A percentile compares a stretch with the other conserved stretches of the same genome.
phyloP scores from a whole-genome alignment of 805 yeast species.

The Myxozyma monticola region DNA sequence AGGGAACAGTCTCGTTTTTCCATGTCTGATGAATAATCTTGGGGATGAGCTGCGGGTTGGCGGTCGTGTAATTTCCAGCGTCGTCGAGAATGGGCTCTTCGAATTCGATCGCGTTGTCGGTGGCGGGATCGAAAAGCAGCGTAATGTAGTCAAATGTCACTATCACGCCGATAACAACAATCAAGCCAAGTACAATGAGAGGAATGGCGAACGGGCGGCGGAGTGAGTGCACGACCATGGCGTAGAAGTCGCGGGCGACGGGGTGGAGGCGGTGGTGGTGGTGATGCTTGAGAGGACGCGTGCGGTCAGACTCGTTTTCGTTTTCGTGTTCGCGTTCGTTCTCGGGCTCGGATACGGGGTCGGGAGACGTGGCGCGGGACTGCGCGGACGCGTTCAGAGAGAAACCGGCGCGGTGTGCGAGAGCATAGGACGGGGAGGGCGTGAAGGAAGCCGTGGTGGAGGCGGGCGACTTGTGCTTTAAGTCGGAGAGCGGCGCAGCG shows the following conservation, averaged over 20 bases:
- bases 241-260: not conserved
- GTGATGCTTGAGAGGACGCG: too few species aligned
- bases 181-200: slow-evolving; percentile 19
- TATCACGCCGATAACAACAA: slow-evolving; percentile 23
- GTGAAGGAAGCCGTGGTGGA: too few species aligned
- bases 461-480: too few species aligned
- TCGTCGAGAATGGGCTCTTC: slow-evolving; percentile 18
- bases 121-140: slow-evolving; percentile 30
- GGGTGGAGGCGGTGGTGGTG: not conserved
- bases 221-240: slow-evolving; percentile 3
- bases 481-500: too few species aligned
- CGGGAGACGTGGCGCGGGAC: too few species aligned
- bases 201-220: slow-evolving; percentile 25
- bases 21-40: slow-evolving; percentile 93
- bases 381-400: too few species aligned
- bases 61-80: slow-evolving; percentile 8
- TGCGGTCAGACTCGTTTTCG: too few species aligned
- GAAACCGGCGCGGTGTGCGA: too few species aligned
- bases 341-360: too few species aligned
- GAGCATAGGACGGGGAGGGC: too few species aligned
- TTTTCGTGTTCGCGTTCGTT: too few species aligned
- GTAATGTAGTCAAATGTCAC: slow-evolving; percentile 29
- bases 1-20: slow-evolving; percentile 76
- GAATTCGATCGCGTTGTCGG: slow-evolving; percentile 27
- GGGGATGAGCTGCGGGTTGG: slow-evolving; percentile 60